Evolutionary conservation across 169 alveolate species (phyloP).

Genomic region (Eimeria sp.): DNA sequence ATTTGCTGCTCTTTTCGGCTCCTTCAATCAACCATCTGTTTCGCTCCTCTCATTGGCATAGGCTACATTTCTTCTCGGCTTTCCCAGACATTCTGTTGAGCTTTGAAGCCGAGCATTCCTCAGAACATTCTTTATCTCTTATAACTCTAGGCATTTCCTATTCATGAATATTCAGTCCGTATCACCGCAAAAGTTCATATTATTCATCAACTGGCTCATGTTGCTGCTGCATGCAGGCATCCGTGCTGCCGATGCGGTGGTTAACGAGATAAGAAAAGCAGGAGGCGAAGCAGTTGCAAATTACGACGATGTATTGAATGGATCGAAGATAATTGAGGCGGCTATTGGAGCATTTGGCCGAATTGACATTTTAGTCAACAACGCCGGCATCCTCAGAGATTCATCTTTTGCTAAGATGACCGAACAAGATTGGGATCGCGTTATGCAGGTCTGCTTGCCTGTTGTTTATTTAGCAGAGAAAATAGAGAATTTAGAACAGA

Average conservation of each 20-base stretch:
- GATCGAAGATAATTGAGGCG: slow-evolving; percentile 92
- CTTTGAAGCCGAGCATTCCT: neutral
- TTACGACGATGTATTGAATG: slow-evolving; percentile 94
- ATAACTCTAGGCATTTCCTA: neutral
- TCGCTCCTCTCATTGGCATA: neutral
- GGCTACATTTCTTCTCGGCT: neutral
- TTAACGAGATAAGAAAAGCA: slow-evolving; percentile 88
- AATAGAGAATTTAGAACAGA: neutral
- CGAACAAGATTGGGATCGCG: slow-evolving; percentile 92
- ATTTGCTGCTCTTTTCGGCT: no score
- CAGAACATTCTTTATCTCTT: neutral
- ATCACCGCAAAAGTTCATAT: no score
- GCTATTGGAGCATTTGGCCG: slow-evolving; percentile 93
- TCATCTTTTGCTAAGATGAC: slow-evolving; percentile 92
- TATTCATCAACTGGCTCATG: neutral
- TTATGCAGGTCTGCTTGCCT: slow-evolving; percentile 83
- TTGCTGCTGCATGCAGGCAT: neutral
- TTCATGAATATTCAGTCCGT: neutral
- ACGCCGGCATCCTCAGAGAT: slow-evolving; percentile 96
- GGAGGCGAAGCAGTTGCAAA: slow-evolving; percentile 95
- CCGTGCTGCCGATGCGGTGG: slow-evolving; percentile 90
- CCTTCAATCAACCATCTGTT: neutral
- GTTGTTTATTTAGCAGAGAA: no score
- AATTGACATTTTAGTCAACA: slow-evolving; percentile 92
- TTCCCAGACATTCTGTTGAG: neutral